phyloP scores from a whole-genome alignment of 345 rosid genomes.

The Iberis pinnata region DNA sequence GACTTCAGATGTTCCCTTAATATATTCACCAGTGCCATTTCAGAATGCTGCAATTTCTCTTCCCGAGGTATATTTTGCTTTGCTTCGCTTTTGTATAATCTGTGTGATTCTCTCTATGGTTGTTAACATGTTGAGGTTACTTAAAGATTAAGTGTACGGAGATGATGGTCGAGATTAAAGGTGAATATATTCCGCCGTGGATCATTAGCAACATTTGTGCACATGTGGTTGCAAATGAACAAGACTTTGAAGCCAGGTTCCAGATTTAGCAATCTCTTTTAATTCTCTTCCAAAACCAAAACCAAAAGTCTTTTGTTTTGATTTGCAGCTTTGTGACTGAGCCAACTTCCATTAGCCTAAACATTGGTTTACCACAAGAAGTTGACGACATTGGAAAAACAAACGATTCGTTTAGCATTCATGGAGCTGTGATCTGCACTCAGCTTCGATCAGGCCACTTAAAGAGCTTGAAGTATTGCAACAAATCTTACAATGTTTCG shows the following conservation, averaged over 20 bases:
- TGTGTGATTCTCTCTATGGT: too few relatives aligned
- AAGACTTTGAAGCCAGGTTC: conserved; percentile 72
- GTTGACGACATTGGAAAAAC: conserved; percentile 25
- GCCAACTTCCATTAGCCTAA: conserved; percentile 57
- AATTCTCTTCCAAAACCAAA: conserved; percentile 1
- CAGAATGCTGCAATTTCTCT: conserved; percentile 74
- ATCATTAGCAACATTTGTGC: conserved; percentile 61
- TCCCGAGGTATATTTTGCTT: conserved; percentile 54
- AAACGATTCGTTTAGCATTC: conserved; percentile 34
- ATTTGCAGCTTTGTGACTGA: conserved; percentile 63
- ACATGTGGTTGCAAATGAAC: conserved; percentile 45
- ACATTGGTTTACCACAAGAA: conserved; percentile 49
- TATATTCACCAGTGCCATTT: conserved; percentile 76
- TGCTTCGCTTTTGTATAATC: not conserved
- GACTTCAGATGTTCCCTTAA: conserved; percentile 64
- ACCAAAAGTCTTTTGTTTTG: conserved; percentile 13
- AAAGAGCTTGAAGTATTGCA: conserved; percentile 58
- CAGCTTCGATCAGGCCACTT: conserved; percentile 47
- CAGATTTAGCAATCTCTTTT: not conserved
- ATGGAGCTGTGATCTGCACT: conserved; percentile 44
- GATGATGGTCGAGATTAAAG: conserved; percentile 64
- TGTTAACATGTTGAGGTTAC: too few relatives aligned
- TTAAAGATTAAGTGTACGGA: conserved; percentile 81
- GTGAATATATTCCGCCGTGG: conserved; percentile 76
- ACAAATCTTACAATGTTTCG: conserved; percentile 52